A percentile compares a stretch with the other conserved stretches of the same genome.
These are phyloP conservation scores for Phytophthora constricta DNA, from an alignment of 352 stramenopile genomes.

Conservation along the genomic window DNA sequence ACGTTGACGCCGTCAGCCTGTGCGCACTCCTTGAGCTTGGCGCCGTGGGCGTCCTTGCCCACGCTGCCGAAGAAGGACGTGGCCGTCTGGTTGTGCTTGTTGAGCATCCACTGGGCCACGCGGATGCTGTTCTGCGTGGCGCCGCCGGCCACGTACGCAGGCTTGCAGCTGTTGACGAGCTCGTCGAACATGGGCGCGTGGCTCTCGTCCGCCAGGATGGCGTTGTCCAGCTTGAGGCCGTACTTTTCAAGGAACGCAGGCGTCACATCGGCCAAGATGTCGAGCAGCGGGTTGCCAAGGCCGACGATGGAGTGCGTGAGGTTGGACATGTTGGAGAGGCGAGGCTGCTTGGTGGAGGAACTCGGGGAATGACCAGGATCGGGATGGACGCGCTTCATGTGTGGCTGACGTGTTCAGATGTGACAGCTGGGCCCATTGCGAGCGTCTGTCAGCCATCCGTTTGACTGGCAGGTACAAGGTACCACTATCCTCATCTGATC, in stretches of 20 bases:
- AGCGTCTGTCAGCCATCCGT: constrained; percentile 1
- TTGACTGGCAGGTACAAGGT: not conserved
- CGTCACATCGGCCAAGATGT: constrained; percentile 96
- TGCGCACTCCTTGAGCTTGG: constrained; percentile 94
- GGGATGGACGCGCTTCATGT: constrained; percentile 19
- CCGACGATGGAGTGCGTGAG: constrained; percentile 90
- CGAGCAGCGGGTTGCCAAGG: constrained; percentile 98
- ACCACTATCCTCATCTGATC: not conserved
- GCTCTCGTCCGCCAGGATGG: constrained; percentile 98
- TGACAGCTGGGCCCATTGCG: constrained; percentile 15
- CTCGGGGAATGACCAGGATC: constrained; percentile 17
- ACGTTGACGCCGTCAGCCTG: constrained; percentile 95
- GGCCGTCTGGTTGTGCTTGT: constrained; percentile 76
- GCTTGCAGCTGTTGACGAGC: constrained; percentile 89
- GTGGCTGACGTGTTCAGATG: constrained; percentile 14
- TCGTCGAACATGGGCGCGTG: constrained; percentile 98
- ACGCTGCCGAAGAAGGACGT: constrained; percentile 98
- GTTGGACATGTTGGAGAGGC: constrained; percentile 32
- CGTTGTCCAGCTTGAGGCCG: constrained; percentile 94
- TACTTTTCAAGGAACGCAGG: constrained; percentile 97
- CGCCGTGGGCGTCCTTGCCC: constrained; percentile 95
- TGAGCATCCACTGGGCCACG: constrained; percentile 99
- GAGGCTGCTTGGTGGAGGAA: constrained; percentile 33
- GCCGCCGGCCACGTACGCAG: constrained; percentile 97
- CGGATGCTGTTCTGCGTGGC: constrained; percentile 99